These are phyloP conservation scores for Zarea fungicola DNA, from an alignment of 2,329 filamentous ascomycete species.

Conservation along the genomic window DNA sequence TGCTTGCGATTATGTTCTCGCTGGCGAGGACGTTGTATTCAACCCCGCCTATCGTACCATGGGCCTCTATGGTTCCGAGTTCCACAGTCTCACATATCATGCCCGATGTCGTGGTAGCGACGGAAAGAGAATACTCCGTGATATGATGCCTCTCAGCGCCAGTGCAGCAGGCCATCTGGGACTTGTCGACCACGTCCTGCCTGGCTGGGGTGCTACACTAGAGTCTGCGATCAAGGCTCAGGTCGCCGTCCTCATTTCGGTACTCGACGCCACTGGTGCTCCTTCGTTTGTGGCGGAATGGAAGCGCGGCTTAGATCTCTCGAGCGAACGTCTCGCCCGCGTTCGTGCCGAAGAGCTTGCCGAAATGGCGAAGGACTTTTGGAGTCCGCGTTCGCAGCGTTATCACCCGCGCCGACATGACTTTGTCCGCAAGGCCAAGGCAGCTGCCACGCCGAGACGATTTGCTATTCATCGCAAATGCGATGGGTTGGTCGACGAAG, in stretches of 20 bases:
- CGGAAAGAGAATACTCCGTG: conserved; percentile 26
- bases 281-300: conserved; percentile 21
- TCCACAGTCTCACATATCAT: conserved; percentile 34
- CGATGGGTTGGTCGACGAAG: conserved; percentile 22
- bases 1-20: conserved; percentile 32
- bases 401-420: conserved; percentile 34
- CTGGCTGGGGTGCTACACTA: conserved; percentile 26
- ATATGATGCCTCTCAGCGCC: conserved; percentile 34
- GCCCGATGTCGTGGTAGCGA: conserved; percentile 30
- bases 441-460: conserved; percentile 31
- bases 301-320: conserved; percentile 31
- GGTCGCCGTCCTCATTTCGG: conserved; percentile 23
- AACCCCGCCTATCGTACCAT: conserved; percentile 37
- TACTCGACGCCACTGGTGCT: not conserved
- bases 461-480: conserved; percentile 33
- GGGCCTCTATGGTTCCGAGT: conserved; percentile 34
- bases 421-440: conserved; percentile 36
- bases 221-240: conserved; percentile 31
- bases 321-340: conserved; percentile 24
- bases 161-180: conserved; percentile 32
- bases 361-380: conserved; percentile 39
- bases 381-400: conserved; percentile 29
- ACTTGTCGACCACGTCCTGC: conserved; percentile 34
- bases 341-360: conserved; percentile 32
- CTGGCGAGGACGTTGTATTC: conserved; percentile 32